Percentiles rank a stretch among this genome's conserved stretches.
Evolutionary conservation across 768 basidiomycete species (phyloP).

Genomic region (Mycena filopes): DNA sequence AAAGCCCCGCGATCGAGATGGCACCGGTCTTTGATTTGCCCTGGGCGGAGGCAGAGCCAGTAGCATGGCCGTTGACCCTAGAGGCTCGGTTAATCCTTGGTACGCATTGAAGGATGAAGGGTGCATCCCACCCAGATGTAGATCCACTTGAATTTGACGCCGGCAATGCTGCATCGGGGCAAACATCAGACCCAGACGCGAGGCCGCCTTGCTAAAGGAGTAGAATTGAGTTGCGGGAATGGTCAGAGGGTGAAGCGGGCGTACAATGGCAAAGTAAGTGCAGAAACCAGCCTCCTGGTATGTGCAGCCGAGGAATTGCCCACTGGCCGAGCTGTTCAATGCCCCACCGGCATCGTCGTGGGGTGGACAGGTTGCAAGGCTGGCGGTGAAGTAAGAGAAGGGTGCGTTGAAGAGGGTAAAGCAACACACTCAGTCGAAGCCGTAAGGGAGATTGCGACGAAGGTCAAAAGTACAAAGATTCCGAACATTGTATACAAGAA

Average conservation of each 20-base stretch:
- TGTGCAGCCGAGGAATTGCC: conserved; percentile 1
- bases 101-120: too few relatives aligned
- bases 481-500: background rate
- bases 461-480: background rate
- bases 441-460: background rate
- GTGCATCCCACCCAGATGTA: too few relatives aligned
- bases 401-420: background rate
- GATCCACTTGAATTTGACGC: too few relatives aligned
- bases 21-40: too few relatives aligned
- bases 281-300: background rate
- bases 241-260: too few relatives aligned
- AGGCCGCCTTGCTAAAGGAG: background rate
- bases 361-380: background rate
- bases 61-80: too few relatives aligned
- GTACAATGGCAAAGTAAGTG: background rate
- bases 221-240: too few relatives aligned
- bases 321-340: background rate
- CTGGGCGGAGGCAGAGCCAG: too few relatives aligned
- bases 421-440: background rate
- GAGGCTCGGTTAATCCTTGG: too few relatives aligned
- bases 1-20: too few relatives aligned
- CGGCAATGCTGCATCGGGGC: too few relatives aligned
- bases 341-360: background rate
- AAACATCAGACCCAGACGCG: background rate
- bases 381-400: background rate